phyloP scores from a whole-genome alignment of 805 yeast genomes.

The Nakazawaea ernobii region DNA sequence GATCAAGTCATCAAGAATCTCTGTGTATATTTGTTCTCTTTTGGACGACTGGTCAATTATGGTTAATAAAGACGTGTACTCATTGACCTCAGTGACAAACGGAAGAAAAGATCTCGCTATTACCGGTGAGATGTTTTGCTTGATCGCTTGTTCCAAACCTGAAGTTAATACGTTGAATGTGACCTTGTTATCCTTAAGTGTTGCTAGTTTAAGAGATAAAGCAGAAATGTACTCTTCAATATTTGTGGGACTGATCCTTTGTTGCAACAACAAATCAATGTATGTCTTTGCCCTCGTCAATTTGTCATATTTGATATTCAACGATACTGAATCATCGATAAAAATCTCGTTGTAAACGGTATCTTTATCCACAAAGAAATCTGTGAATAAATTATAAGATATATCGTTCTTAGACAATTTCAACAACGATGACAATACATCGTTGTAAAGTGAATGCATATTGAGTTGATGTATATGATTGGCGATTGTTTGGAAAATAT shows the following conservation, averaged over 20 bases:
- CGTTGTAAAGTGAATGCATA: not conserved
- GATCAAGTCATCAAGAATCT: not conserved
- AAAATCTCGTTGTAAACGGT: not conserved
- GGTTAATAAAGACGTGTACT: not conserved
- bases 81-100: not conserved
- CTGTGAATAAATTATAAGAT: not conserved
- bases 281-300: constrained; percentile 1
- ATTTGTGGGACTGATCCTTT: not conserved
- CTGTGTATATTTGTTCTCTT: not conserved
- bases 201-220: not conserved
- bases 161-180: constrained; percentile 5
- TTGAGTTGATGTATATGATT: not conserved
- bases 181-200: not conserved
- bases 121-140: not conserved
- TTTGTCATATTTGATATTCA: constrained; percentile 4
- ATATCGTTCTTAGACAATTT: not conserved
- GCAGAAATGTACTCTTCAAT: not conserved
- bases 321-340: constrained; percentile 1
- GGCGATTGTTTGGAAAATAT: not conserved
- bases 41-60: not conserved
- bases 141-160: not conserved
- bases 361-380: not conserved
- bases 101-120: not conserved
- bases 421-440: not conserved
- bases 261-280: not conserved